Evolutionary conservation across 495 filamentous ascomycete species (phyloP), one percentile per base, ranked within the genome.

Genomic region (Coniosporium apollinis): DNA sequence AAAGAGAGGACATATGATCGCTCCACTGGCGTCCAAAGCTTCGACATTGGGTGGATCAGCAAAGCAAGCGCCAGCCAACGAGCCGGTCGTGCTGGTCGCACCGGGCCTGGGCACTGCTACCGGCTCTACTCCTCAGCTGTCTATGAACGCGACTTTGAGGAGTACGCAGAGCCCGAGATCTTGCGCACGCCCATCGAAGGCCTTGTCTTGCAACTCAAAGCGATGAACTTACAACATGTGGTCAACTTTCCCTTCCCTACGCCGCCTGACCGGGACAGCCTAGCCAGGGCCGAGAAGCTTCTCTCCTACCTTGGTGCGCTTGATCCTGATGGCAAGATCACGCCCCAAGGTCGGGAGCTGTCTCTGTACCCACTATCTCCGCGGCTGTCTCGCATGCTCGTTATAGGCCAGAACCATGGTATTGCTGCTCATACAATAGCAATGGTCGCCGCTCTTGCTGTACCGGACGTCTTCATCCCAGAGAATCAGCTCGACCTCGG

Each of bases 191-290:
- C 91, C 11, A 82, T 94, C 28, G 91, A 99, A 54, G 69, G 74
- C 37, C 78, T 94, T 11, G 85, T 96, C 4, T 66, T 99, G 6
- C 86, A 94, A 50, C 77, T 99, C 48, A 96, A 94, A 61, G 75
- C 78, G 42, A 94, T 96, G 83, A 82, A 82, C 38, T 65, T 94
- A 16, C 80, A 86, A 43, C 77, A 85, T 36, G 79, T 96, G 2
- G 72, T 77, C 49, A 92, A 86, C 48, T 99, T 99, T 54, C 91
- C 89, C n/a, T 99, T 96, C 52, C 91, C 91, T 5, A 94, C 91
- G 3, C 75, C 83, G 5, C 91, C 89, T 14, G 79, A 84, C 42
- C 74, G 76, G 10, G 62, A 76, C 39, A 82, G 75, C 41, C 65
- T 99, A 1, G 66, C 69, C 30, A 86, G 79, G 47, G 85, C 91